A percentile compares a stretch with the other conserved stretches of the same genome.
Evolutionary conservation across 2,329 filamentous ascomycete genomes (phyloP).

Genomic region (Colletotrichum liaoningense): DNA sequence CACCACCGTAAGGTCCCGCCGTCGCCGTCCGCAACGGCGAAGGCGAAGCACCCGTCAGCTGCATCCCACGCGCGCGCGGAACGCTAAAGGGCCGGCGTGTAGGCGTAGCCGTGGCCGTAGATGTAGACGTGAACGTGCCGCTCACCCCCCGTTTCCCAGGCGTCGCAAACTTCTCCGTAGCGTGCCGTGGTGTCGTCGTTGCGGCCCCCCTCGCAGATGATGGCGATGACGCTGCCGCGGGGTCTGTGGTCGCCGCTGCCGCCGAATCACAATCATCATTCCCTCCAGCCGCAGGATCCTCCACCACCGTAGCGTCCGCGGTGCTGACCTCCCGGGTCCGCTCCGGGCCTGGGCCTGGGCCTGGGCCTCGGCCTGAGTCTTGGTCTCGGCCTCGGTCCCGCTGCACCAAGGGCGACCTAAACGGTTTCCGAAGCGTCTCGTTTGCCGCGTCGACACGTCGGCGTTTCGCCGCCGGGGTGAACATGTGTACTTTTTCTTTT

Average conservation of each 20-base stretch:
- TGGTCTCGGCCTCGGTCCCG: slow-evolving; percentile 2
- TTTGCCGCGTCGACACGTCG: slow-evolving; percentile 34
- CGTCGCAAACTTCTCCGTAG: too few species aligned
- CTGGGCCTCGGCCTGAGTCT: not conserved
- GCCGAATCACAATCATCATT: too few species aligned
- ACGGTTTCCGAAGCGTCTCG: slow-evolving; percentile 35
- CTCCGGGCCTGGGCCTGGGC: not conserved
- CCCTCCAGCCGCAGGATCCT: not conserved
- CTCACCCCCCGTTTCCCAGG: too few species aligned
- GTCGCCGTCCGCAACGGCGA: not conserved
- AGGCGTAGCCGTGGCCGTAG: not conserved
- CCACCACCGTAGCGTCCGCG: too few species aligned
- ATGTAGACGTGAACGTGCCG: too few species aligned
- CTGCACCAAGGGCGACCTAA: slow-evolving; percentile 33
- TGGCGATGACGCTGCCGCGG: not conserved
- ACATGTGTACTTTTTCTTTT: not conserved
- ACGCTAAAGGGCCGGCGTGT: slow-evolving; percentile 23
- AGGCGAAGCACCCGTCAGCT: not conserved
- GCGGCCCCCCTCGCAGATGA: not conserved
- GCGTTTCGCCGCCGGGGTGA: slow-evolving; percentile 33
- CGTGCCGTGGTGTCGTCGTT: not conserved
- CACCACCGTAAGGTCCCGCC: not conserved
- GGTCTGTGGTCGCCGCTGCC: not conserved
- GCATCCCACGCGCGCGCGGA: slow-evolving; percentile 3
- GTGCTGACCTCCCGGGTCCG: too few species aligned